phyloP scores from a whole-genome alignment of 495 filamentous ascomycete species.

The Mytilinidion resinicola region DNA sequence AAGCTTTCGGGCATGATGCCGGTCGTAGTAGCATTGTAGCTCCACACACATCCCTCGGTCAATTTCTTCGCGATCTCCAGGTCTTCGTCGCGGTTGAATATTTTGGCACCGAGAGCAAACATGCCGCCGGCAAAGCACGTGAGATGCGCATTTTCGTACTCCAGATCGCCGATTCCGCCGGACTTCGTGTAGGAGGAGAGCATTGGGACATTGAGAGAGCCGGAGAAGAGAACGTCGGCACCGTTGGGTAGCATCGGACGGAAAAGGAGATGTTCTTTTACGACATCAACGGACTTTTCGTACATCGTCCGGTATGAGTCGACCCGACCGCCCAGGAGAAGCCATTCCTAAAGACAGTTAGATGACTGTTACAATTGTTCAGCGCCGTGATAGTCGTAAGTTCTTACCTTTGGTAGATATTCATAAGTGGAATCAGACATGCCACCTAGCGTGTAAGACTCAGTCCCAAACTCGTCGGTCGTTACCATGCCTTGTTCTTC shows the following conservation, averaged over 20 bases:
- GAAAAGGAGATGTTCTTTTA: constrained; percentile 72
- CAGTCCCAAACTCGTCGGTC: constrained; percentile 13
- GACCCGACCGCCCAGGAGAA: constrained; percentile 75
- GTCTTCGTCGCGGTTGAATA: constrained; percentile 74
- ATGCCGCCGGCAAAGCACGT: constrained; percentile 92
- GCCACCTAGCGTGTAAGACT: constrained; percentile 69
- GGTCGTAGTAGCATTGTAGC: constrained; percentile 70
- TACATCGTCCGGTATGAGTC: constrained; percentile 82
- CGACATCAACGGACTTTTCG: constrained; percentile 58
- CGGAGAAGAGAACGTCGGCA: constrained; percentile 68
- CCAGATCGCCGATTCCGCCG: constrained; percentile 36
- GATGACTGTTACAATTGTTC: background rate
- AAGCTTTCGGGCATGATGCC: constrained; percentile 79
- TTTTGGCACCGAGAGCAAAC: constrained; percentile 81
- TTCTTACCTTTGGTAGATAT: constrained; percentile 74
- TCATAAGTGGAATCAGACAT: constrained; percentile 90
- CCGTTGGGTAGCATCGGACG: constrained; percentile 74
- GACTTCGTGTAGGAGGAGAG: constrained; percentile 29
- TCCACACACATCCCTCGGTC: constrained; percentile 91
- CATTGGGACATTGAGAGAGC: constrained; percentile 46
- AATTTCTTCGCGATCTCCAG: constrained; percentile 75
- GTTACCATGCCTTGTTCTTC: constrained; percentile 32
- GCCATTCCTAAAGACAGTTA: constrained; percentile 41
- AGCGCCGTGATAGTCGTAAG: background rate
- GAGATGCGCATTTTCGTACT: constrained; percentile 66